Evolutionary conservation across 1,284 basidiomycete genomes (phyloP), one percentile per base, ranked within the genome.

Genomic region (Athelia sp.): DNA sequence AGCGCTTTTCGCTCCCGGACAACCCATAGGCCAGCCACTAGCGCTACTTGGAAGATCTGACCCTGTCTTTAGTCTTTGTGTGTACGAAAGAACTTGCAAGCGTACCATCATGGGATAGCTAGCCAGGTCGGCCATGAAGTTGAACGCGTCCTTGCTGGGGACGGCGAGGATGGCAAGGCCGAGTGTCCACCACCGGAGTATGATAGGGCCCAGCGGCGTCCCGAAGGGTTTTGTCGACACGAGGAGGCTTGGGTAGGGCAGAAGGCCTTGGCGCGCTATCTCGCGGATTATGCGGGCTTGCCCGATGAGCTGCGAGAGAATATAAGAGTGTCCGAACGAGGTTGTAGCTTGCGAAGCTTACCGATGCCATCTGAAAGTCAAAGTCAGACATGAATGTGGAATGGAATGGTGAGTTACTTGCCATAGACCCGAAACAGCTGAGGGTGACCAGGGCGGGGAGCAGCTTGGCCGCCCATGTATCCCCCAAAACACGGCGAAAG

Each of bases 141-240:
- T 70, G 66, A 78, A 80, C 0, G 78, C 76, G 57, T 78, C 76
- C 43, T 74, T 75, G 19, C 75, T 68, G 1, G 79, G 80, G 17
- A 76, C 74, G 0, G 68, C 74, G 21, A 81, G 60, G 54, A 83
- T 75, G 45, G 82, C 70, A 53, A 81, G 69, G n/a, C 74, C 60
- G 0, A 77, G 75, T 11, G 79, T 57, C 15, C 68, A 45, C 64
- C 70, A 80, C 54, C 76, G 74, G 32, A 77, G 58, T 11, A 72
- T 56, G 43, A 77, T 63, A 4, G 75, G 72, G 0, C 67, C 74
- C 15, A 73, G 54, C 11, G 74, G 75, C 2, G 74, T 76, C 17
- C 73, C 73, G 54, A 73, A 77, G 1, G 73, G 73, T 34, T 62
- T 65, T 3, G 71, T 75, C 4, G 71, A 72, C 6, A 70, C 68